phyloP scores from a whole-genome alignment of 495 filamentous ascomycete species.

The Neurospora tetrasperma region DNA sequence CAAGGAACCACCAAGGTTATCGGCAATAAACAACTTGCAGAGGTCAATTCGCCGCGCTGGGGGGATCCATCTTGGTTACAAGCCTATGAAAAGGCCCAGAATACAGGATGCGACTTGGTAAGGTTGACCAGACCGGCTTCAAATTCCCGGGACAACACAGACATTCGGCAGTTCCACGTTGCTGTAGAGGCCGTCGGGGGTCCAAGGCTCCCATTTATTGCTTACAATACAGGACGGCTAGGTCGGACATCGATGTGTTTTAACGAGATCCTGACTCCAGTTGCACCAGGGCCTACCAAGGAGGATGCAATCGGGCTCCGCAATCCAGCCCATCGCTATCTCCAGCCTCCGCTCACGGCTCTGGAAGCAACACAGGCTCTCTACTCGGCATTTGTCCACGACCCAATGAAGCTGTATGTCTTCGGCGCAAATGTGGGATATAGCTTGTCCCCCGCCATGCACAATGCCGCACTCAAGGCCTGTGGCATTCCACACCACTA shows the following conservation, averaged over 20 bases:
- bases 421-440: constrained; percentile 58
- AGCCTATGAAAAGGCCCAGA: constrained; percentile 45
- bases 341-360: constrained; percentile 42
- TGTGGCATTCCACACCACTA: constrained; percentile 60
- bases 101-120: constrained; percentile 52
- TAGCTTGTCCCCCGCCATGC: constrained; percentile 66
- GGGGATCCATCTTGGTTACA: constrained; percentile 41
- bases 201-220: constrained; percentile 45
- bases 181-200: constrained; percentile 31
- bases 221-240: constrained; percentile 54
- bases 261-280: constrained; percentile 56
- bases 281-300: constrained; percentile 46
- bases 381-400: constrained; percentile 40
- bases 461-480: constrained; percentile 57
- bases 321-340: constrained; percentile 2
- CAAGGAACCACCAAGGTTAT: constrained; percentile 59
- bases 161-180: constrained; percentile 42
- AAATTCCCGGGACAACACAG: constrained; percentile 46
- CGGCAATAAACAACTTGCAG: constrained; percentile 39
- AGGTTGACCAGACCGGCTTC: constrained; percentile 47
- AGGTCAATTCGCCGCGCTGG: constrained; percentile 42
- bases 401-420: constrained; percentile 59
- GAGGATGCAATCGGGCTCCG: constrained; percentile 8
- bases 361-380: constrained; percentile 47
- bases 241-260: constrained; percentile 57